Evolutionary conservation across 1,284 basidiomycete species (phyloP).

Genomic region (Cryptococcus sp.): DNA sequence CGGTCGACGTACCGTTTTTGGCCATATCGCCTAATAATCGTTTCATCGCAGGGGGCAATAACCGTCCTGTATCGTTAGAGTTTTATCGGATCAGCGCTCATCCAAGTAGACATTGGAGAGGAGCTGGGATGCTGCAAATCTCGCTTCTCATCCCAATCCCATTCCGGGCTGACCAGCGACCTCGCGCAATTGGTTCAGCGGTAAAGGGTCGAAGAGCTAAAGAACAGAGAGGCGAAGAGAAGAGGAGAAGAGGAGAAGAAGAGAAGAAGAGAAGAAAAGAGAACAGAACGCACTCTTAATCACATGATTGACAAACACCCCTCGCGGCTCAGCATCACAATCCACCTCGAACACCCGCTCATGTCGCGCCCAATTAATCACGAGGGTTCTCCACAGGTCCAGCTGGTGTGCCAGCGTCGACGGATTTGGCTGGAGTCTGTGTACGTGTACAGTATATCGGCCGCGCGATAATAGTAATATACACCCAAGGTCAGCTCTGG

Average conservation of each 20-base stretch:
- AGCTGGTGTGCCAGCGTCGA: conserved; percentile 55
- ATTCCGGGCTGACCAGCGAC: too few species aligned
- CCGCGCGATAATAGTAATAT: neutral
- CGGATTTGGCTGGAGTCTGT: conserved; percentile 57
- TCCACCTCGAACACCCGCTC: conserved; percentile 54
- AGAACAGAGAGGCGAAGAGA: too few species aligned
- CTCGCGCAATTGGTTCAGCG: too few species aligned
- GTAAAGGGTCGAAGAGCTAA: too few species aligned
- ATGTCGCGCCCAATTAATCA: conserved; percentile 53
- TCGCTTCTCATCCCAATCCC: too few species aligned
- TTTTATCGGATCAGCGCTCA: too few species aligned
- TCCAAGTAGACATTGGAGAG: too few species aligned
- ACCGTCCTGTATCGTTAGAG: conserved; percentile 26
- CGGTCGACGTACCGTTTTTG: conserved; percentile 40
- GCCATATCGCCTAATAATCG: conserved; percentile 41
- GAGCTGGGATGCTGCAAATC: too few species aligned
- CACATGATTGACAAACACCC: conserved; percentile 47
- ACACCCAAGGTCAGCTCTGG: neutral
- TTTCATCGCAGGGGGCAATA: conserved; percentile 36
- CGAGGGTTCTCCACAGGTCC: conserved; percentile 54
- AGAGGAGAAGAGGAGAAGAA: too few species aligned
- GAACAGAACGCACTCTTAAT: conserved; percentile 45
- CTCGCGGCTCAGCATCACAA: conserved; percentile 38
- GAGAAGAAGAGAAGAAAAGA: too few species aligned
- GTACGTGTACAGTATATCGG: neutral